Base-by-base conservation (phyloP, 768 basidiomycete species). In the Pleurotus giganteus region DNA sequence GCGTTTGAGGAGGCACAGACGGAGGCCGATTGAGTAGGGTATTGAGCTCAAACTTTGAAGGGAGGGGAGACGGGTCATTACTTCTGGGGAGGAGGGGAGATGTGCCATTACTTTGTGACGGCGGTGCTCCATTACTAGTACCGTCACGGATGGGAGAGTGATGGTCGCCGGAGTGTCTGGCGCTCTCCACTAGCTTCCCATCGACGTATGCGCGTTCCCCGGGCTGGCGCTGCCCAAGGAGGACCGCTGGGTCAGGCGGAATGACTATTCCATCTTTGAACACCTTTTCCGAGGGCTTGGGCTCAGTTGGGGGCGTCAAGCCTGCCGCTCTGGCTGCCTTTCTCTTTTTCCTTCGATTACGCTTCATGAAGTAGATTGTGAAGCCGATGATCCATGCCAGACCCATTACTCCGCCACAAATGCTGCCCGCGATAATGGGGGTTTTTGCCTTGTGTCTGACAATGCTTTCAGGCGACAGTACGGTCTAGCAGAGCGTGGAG, bases 221-320 rank as follows among this genome's bases (percentile, higher is more conserved):
- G 2, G 80, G 75, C 53, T 65, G 59, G 19, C 70, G 64, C 43
- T 75, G 71, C 17, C 81, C 81, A 41, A 80, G 68, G n/a, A 85
- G 65, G 27, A 86, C 73, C 36, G 84, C 85, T n/a, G 85, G 84
- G 66, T 87, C 85, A 1, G 84, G 84, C 17, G 84, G 84, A 17
- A 85, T 81, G 47, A 85, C 72, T 53, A 83, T 70, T 44, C 69
- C 75, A 60, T 80, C 76, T 50, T 73, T 69, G 15, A 32, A 32
- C 24, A 34, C 47, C 19, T 26, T 39, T 26, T 44, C 37, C 11
- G 52, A 47, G 29, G 28, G 21, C 32, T 57, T 53, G 3, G 53
- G 27, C 29, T 56, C 28, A 15, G 42, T 31, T 23, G 53, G 52
- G 15, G 44, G 31, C 23, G 39, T 19, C 13, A 32, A 24, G 28